Base-by-base conservation (phyloP, 768 basidiomycete species). In the Boletellus emodensis region DNA sequence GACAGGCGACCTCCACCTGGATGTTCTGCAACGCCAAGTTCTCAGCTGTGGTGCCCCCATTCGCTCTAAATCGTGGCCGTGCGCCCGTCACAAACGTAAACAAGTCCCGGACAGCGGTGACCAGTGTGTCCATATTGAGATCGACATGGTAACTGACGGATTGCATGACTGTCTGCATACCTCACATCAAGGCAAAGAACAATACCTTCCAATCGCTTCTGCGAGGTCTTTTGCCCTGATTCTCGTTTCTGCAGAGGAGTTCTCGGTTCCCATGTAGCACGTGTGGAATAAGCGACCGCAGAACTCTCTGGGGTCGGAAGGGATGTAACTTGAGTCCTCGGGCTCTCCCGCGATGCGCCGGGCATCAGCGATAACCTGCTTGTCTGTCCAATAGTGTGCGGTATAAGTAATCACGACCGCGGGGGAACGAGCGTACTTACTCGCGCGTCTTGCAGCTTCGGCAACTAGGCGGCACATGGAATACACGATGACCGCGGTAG, bases 211-310 rank as follows among this genome's bases (percentile, higher is more conserved):
- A 47, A 99, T 94, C 0, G 91, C 87, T 35, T 84, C 78, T 6
- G 90, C 82, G 4, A 99, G 79, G 39, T 87, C 83, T 65, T 90
- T 94, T 1, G 96, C 96, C 32, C 96, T 76, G 53, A 76, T 71
- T 11, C 92, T 75, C 7, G 96, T 98, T 60, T 96, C 96, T 0
- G 67, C 67, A 52, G 86, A 91, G 7, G 95, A 97, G 66, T 98
- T 94, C 67, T 94, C 90, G 0, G 96, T 99, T 6, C 95, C 95
- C 96, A 99, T 98, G 70, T 95, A 99, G 69, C 93, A 96, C 0
- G 94, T 95, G 67, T 98, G 94, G 74, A 99, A 95, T 47, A 98
- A 85, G 22, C 92, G 78, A 46, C 74, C 76, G 24, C 83, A 82
- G 59, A 97, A 93, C 63, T 98, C 96, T 40, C 77, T 81, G 0